These are phyloP conservation scores for Crithidia acanthocephali DNA, from an alignment of 208 protist species.

Conservation along the genomic window DNA sequence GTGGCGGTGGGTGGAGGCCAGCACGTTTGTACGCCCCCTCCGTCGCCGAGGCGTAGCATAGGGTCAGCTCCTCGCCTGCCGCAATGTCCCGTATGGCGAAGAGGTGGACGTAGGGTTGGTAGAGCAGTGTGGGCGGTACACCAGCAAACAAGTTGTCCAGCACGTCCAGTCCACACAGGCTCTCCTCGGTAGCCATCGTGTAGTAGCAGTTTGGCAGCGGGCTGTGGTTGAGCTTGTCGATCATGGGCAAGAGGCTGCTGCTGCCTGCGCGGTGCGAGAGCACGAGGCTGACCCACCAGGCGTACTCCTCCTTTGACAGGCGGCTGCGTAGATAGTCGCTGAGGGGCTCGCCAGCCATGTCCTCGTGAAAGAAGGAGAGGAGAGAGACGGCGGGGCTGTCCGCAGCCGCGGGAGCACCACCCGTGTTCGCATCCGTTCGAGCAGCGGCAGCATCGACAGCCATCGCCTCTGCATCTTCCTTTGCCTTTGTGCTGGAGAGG, in stretches of 20 bases:
- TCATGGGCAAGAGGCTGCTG: slow-evolving; percentile 69
- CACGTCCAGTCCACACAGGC: slow-evolving; percentile 77
- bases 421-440: neutral
- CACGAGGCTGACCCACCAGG: slow-evolving; percentile 84
- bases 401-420: neutral
- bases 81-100: slow-evolving; percentile 75
- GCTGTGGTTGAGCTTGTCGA: slow-evolving; percentile 89
- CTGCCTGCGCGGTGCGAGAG: slow-evolving; percentile 68
- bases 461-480: too few species aligned
- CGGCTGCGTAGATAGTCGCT: slow-evolving; percentile 58
- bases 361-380: slow-evolving; percentile 69
- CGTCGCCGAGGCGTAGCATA: slow-evolving; percentile 73
- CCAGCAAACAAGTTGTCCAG: slow-evolving; percentile 89
- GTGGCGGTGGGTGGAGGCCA: neutral
- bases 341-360: slow-evolving; percentile 60
- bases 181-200: slow-evolving; percentile 69
- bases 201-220: slow-evolving; percentile 83
- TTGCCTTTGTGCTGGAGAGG: neutral
- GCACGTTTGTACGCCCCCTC: slow-evolving; percentile 35
- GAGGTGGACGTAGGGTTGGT: slow-evolving; percentile 79
- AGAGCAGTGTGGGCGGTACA: slow-evolving; percentile 63
- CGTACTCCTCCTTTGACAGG: slow-evolving; percentile 52
- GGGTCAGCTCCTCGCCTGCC: slow-evolving; percentile 71
- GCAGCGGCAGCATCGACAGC: neutral
- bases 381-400: slow-evolving; percentile 61